phyloP scores from a whole-genome alignment of 2,329 filamentous ascomycete species.

The Hortaea sp. region DNA sequence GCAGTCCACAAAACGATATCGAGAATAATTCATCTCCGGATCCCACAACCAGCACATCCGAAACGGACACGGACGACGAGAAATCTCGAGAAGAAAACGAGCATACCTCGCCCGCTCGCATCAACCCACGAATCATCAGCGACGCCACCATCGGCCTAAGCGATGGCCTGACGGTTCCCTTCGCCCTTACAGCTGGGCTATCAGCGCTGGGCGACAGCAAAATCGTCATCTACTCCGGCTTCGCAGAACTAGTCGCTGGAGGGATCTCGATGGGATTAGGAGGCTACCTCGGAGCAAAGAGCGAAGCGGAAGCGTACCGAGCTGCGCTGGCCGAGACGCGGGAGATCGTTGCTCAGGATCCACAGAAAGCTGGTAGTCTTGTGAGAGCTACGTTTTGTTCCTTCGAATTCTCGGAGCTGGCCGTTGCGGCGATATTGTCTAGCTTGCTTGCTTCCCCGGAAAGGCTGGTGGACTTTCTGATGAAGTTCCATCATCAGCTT shows the following conservation, averaged over 20 bases:
- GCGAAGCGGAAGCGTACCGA: constrained; percentile 34
- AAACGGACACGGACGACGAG: too few species aligned
- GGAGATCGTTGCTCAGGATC: constrained; percentile 27
- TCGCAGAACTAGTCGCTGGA: constrained; percentile 30
- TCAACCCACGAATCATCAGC: constrained; percentile 31
- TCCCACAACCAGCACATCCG: too few species aligned
- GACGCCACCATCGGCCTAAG: constrained; percentile 67
- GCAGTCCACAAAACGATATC: too few species aligned
- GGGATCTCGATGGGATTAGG: constrained; percentile 32
- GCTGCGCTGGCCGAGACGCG: constrained; percentile 34
- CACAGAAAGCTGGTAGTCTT: constrained; percentile 28
- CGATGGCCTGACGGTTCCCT: constrained; percentile 72
- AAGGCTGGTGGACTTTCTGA: constrained; percentile 28
- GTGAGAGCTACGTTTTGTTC: constrained; percentile 31
- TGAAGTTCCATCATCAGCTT: constrained; percentile 33
- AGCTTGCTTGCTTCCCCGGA: constrained; percentile 8
- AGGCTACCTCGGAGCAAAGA: constrained; percentile 34
- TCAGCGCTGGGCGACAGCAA: constrained; percentile 35
- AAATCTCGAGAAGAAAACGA: too few species aligned
- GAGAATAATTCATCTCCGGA: too few species aligned
- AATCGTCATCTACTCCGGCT: constrained; percentile 27
- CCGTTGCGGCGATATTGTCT: constrained; percentile 10
- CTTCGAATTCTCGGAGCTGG: constrained; percentile 26
- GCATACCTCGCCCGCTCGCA: background rate
- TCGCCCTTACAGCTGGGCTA: constrained; percentile 65